Evolutionary conservation across 805 yeast genomes (phyloP), one percentile per base, ranked within the genome.

Genomic region (Teunomyces tritomae): DNA sequence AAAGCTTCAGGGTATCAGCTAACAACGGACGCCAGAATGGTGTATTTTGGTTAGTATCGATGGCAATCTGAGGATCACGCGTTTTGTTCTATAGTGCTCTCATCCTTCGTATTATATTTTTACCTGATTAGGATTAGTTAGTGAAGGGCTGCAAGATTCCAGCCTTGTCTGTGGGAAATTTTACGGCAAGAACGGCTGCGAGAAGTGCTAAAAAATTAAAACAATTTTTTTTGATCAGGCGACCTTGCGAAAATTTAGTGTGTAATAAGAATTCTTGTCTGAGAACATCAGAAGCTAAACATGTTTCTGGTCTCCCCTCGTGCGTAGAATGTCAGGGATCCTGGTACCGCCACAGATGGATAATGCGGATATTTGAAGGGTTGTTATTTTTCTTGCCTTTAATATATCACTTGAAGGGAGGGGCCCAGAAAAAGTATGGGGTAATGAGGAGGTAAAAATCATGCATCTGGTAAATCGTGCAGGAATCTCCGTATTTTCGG

Each of bases 181-280:
- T 35, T 20, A 20, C 39, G 39, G 39, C 26, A 17, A 35, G 39
- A 35, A 35, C 39, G 39, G 39, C 39, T 35, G 39, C 27, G 26
- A 16, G 28, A 35, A 9, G 39, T 11, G 27, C 27, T 9, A 17
- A 17, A 4, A 11, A 30, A 9, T 2, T 7, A 5, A 13, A 13
- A n/a, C 11, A 13, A 13, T 10, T 17, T 5, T 17, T 5, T 10
- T 17, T 20, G 28, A 32, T 32, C 34, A 32, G 34, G 34, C 34
- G 9, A 32, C 34, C 34, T 32, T n/a, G 14, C 17, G 17, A 32
- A 30, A 13, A 32, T 35, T 20, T 35, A 20, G 6, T 20, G 6
- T 20, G 24, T 20, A 5, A 5, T 5, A 4, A 20, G 24, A 20
- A 20, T 20, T 20, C 24, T 20, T 4, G 24, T 20, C 6, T 20